Base-by-base conservation (phyloP, 371 early-diverging fungal genomes). In the Mortierella sp. region DNA sequence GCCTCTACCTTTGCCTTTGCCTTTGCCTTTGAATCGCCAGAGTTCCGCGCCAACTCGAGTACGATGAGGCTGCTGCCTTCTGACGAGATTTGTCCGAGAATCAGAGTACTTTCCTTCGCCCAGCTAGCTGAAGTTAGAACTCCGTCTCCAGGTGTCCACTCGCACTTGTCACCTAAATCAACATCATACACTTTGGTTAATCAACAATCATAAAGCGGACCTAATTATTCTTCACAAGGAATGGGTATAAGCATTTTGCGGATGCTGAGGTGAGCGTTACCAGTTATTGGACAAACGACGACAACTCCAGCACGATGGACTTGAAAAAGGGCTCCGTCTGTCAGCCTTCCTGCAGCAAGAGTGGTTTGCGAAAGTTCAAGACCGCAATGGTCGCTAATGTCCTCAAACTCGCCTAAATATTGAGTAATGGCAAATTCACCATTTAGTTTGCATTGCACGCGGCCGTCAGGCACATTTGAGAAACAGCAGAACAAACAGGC, bases 241-340 rank as follows among this genome's bases (percentile, higher is more conserved):
- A 63, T 6, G 29, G 32, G 35, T 8, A 11, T 8, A 41, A 38
- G 43, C 56, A 3, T 0, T 3, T 24, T 18, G 21, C 16, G 16
- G 6, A 35, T 16, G 0, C 35, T 6, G 6, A 35, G 35, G 38
- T 41, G 24, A 24, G 43, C 0, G 58, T n/a, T 80, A 81, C 85
- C 85, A 35, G 75, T 44, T 1, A 10, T 35, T 12, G 68, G 49
- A 21, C 70, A 21, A 1, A 55, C 63, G 16, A 58, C 80, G 10
- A 85, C 58, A 16, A 85, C 82, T 18, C 86, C 86, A 3, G 70
- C 35, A 0, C 86, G 82, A 72, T 82, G 77, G 11, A 81, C 82
- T 71, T 85, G 86, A 68, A 81, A 85, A 21, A 85, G 48, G 18
- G 54, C 32, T 11, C 73, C 72, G 24, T 85, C 78, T 11, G 11